A percentile compares a stretch with the other conserved stretches of the same genome.
Evolutionary conservation across 2,329 filamentous ascomycete genomes (phyloP).

Genomic region (Pseudopyrenochaeta lycopersici): DNA sequence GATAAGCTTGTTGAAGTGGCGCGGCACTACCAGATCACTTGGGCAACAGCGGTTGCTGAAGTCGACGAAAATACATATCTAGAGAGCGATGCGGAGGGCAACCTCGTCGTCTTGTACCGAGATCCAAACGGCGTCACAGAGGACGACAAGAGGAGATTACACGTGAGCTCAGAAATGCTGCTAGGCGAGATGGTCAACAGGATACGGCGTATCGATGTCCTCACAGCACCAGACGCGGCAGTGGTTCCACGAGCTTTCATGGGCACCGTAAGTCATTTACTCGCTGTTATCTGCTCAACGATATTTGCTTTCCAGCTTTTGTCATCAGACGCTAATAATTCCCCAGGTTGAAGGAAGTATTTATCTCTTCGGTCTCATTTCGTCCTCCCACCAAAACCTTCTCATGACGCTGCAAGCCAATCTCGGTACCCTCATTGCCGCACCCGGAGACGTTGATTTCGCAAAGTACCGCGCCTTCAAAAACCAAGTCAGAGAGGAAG

Average conservation of each 20-base stretch:
- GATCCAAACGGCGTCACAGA: constrained; percentile 77
- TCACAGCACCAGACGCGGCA: constrained; percentile 69
- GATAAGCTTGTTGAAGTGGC: constrained; percentile 76
- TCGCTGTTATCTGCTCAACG: too few species aligned
- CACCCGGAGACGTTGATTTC: constrained; percentile 79
- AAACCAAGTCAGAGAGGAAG: constrained; percentile 73
- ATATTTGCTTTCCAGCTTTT: too few species aligned
- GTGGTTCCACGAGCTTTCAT: constrained; percentile 86
- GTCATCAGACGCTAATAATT: constrained; percentile 13
- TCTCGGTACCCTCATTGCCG: constrained; percentile 72
- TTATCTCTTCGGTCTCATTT: constrained; percentile 86
- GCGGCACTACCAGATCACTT: constrained; percentile 81
- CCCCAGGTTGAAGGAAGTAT: constrained; percentile 84
- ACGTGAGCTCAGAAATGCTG: constrained; percentile 81
- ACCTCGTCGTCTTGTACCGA: constrained; percentile 80
- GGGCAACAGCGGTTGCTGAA: constrained; percentile 80
- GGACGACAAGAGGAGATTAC: constrained; percentile 75
- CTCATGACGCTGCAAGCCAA: constrained; percentile 81
- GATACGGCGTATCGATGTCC: constrained; percentile 78
- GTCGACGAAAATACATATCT: constrained; percentile 80
- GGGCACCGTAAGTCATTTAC: constrained; percentile 74
- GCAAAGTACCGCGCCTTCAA: constrained; percentile 83
- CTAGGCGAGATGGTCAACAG: constrained; percentile 94
- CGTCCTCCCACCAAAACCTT: constrained; percentile 75
- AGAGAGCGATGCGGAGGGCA: constrained; percentile 86